A percentile compares a stretch with the other conserved stretches of the same genome.
Conservation (phyloP, 164 flowering plant genomes). For the Piper longum region DNA sequence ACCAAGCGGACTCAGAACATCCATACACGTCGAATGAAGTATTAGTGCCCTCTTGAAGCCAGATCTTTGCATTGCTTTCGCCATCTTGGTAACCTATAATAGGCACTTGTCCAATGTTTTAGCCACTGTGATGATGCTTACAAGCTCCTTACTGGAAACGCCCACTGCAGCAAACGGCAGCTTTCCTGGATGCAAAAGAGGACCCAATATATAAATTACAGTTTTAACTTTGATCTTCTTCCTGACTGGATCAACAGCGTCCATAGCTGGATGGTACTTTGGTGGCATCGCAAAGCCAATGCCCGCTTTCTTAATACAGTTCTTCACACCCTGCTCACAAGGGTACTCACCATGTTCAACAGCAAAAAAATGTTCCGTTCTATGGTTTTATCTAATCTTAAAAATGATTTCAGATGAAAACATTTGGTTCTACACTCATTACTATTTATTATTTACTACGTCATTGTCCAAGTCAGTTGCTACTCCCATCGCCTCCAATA, state of each 20-base stretch:
- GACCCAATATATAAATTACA: conserved; percentile 83
- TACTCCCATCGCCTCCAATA: conserved; percentile 70
- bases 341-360: background rate
- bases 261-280: conserved; percentile 87
- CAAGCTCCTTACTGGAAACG: conserved; percentile 60
- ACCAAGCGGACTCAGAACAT: conserved; percentile 95
- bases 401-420: background rate
- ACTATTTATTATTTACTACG: conserved; percentile 28
- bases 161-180: conserved; percentile 89
- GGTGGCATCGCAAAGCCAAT: conserved; percentile 98
- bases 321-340: conserved; percentile 40
- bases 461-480: conserved; percentile 64
- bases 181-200: conserved; percentile 82
- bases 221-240: conserved; percentile 83
- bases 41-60: conserved; percentile 86
- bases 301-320: conserved; percentile 65
- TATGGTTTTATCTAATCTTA: no score
- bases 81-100: conserved; percentile 75
- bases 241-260: conserved; percentile 76
- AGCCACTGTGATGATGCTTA: conserved; percentile 14
- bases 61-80: conserved; percentile 71
- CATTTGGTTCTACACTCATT: background rate
- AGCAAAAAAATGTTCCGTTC: no score
- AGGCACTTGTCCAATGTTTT: background rate
- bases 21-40: conserved; percentile 83